These are phyloP conservation scores for Eucommia ulmoides DNA, from an alignment of 257 asterid species.

Conservation along the genomic window DNA sequence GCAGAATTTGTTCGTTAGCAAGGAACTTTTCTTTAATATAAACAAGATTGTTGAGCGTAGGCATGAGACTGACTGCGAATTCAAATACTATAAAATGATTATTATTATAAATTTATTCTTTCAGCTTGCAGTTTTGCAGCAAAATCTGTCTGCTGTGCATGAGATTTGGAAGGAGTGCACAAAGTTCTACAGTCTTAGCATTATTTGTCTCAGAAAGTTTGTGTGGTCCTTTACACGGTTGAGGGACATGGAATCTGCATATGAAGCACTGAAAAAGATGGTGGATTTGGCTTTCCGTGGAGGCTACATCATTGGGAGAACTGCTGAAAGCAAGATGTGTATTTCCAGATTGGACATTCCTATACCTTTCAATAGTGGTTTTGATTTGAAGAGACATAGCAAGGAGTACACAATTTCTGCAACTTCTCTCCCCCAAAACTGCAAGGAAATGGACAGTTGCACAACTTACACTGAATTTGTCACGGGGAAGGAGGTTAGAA, in stretches of 20 bases:
- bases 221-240: slow-evolving; percentile 55
- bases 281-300: slow-evolving; percentile 29
- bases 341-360: slow-evolving; percentile 51
- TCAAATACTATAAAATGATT: not conserved
- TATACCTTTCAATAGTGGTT: slow-evolving; percentile 30
- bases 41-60: not conserved
- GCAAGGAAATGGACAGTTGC: slow-evolving; percentile 11
- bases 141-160: slow-evolving; percentile 50
- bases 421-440: slow-evolving; percentile 14
- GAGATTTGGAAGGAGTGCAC: slow-evolving; percentile 69
- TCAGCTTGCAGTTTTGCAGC: slow-evolving; percentile 90
- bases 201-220: slow-evolving; percentile 51
- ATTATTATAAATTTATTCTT: slow-evolving; percentile 20
- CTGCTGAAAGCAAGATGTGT: slow-evolving; percentile 37
- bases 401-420: slow-evolving; percentile 10
- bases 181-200: slow-evolving; percentile 35
- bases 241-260: slow-evolving; percentile 74
- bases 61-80: no score
- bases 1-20: not conserved
- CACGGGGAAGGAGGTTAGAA: slow-evolving; percentile 8
- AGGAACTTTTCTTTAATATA: not conserved
- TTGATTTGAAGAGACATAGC: slow-evolving; percentile 16
- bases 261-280: slow-evolving; percentile 58
- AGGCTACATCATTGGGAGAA: slow-evolving; percentile 22
- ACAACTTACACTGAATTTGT: slow-evolving; percentile 6